Conservation (phyloP, 2,329 filamentous ascomycete genomes). For the Botrytis cinerea region DNA sequence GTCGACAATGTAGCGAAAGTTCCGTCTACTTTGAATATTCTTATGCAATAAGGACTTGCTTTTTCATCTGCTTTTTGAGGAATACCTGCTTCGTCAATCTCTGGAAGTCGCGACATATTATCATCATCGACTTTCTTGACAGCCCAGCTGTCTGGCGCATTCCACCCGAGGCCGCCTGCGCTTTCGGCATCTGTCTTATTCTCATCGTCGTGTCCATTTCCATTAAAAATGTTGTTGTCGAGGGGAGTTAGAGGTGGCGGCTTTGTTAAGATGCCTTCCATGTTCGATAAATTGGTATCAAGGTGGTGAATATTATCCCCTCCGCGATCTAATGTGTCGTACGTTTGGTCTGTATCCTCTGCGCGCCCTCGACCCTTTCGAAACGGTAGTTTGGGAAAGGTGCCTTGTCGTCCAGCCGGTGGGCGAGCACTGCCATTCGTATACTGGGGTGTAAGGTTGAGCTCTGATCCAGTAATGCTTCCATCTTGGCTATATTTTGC, state of each 20-base stretch:
- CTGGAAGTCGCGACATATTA: constrained; percentile 55
- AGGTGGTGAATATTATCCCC: constrained; percentile 62
- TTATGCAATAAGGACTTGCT: constrained; percentile 80
- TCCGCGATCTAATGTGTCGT: constrained; percentile 33
- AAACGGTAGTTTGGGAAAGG: constrained; percentile 59
- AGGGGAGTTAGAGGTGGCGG: constrained; percentile 72
- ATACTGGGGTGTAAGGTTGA: constrained; percentile 30
- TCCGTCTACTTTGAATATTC: constrained; percentile 89
- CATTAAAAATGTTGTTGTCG: constrained; percentile 54
- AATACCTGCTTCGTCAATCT: constrained; percentile 68
- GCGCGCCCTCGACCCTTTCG: constrained; percentile 55
- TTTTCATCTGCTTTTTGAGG: constrained; percentile 74
- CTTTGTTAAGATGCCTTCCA: constrained; percentile 85
- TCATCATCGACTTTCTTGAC: constrained; percentile 75
- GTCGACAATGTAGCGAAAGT: constrained; percentile 93
- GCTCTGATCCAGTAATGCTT: constrained; percentile 37
- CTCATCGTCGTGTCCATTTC: constrained; percentile 48
- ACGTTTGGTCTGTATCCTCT: constrained; percentile 58
- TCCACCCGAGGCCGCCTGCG: constrained; percentile 65
- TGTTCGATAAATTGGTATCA: constrained; percentile 84
- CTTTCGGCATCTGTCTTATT: constrained; percentile 37
- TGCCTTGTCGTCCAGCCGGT: constrained; percentile 33
- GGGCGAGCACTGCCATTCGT: constrained; percentile 31
- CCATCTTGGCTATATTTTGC: constrained; percentile 39
- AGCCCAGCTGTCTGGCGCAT: constrained; percentile 95